Conservation (phyloP, 495 filamentous ascomycete genomes). For the Penicillium maclennaniae region DNA sequence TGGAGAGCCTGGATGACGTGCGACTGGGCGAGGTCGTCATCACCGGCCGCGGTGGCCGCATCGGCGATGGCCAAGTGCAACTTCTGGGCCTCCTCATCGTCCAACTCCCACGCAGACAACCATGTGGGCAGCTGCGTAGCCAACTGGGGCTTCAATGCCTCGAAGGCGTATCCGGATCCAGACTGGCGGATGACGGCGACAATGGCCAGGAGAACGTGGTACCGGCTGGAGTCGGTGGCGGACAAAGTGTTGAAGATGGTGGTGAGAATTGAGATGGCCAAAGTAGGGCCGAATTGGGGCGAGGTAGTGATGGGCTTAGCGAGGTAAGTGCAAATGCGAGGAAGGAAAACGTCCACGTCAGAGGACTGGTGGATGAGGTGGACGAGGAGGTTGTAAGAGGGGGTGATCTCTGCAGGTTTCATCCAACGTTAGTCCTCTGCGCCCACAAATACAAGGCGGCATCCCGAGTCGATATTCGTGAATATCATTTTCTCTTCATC, state of each 20-base stretch:
- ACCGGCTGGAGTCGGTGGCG: slow-evolving; percentile 69
- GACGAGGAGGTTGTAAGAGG: slow-evolving; percentile 92
- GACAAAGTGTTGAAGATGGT: slow-evolving; percentile 95
- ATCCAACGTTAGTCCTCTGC: neutral
- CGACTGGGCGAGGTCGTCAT: slow-evolving; percentile 72
- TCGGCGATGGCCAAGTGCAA: slow-evolving; percentile 76
- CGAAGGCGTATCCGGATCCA: slow-evolving; percentile 66
- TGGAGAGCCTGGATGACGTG: slow-evolving; percentile 80
- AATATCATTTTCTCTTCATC: slow-evolving; percentile 16
- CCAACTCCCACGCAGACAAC: slow-evolving; percentile 78
- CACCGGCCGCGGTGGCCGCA: slow-evolving; percentile 68
- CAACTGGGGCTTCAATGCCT: slow-evolving; percentile 74
- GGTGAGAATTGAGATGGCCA: slow-evolving; percentile 82
- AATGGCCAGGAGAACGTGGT: slow-evolving; percentile 83
- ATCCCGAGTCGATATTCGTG: slow-evolving; percentile 10
- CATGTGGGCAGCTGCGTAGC: slow-evolving; percentile 70
- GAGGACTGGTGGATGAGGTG: slow-evolving; percentile 84
- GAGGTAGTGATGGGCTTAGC: slow-evolving; percentile 81
- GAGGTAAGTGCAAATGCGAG: slow-evolving; percentile 81
- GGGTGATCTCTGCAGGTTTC: slow-evolving; percentile 68
- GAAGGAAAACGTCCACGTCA: slow-evolving; percentile 78
- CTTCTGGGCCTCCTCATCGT: slow-evolving; percentile 75
- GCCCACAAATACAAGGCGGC: neutral
- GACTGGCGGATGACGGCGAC: slow-evolving; percentile 70
- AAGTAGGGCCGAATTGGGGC: slow-evolving; percentile 72